Base-by-base conservation (phyloP, 805 yeast species). In the Cyberlindnera amylophila region DNA sequence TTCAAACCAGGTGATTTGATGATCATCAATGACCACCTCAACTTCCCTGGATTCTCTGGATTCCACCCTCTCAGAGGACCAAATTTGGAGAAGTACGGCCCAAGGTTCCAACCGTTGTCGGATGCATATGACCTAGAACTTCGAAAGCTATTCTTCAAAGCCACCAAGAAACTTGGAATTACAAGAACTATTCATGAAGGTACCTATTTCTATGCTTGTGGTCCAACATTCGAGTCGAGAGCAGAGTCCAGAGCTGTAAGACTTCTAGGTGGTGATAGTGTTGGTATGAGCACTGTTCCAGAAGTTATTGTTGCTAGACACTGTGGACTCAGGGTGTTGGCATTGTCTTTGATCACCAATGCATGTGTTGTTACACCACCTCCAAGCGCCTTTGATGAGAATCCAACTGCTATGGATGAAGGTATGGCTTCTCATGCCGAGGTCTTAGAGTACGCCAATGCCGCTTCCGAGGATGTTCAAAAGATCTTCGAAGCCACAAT, bases 201-300 rank as follows among this genome's bases (percentile, higher is more conserved):
- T 29, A 77, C 82, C 1, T 91, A 91, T 58, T 76, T 75, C 40
- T 90, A 76, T 63, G 95, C 82, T 7, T 77, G 95, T 6, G 99
- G 99, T 0, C 98, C 99, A 4, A 86, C 96, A 1, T 91, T 83
- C 63, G 99, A 91, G 67, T 77, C 86, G 3, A 73, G 96, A 54
- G 96, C 97, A 0, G 99, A 91, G 66, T 84, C 83, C n/a, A 72
- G 95, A 44, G 71, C 82, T 71, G 68, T 91, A 36, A 63, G 79
- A 46, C 52, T 66, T 6, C 50, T 84, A 23, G 98, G 98, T 9
- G 96, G 87, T 39, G 98, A 91, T 63, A 86, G 93, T 0, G 98
- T 90, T 2, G 98, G 98, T 4, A 91, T 91, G 99, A 85, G 96
- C 44, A 93, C 98, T 0, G 97, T 91, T 27, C 97, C 99, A 0